Percentiles rank a stretch among this genome's conserved stretches.
Conservation (phyloP, 345 rosid genomes). For the Linum lewisii region DNA sequence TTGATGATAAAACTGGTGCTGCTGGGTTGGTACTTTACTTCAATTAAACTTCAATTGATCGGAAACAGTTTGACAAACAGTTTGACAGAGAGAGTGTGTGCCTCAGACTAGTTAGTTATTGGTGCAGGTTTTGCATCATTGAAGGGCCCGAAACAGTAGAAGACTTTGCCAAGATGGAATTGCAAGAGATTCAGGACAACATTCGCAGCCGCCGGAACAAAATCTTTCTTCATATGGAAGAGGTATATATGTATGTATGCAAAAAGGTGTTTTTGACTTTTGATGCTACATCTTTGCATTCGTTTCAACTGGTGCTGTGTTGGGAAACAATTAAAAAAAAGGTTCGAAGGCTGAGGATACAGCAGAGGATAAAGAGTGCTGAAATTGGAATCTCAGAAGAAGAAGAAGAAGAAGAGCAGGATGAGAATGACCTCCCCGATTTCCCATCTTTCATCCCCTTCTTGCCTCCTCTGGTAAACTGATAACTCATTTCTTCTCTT, state of each 20-base stretch:
- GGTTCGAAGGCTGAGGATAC: slow-evolving; percentile 93
- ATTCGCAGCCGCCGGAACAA: slow-evolving; percentile 87
- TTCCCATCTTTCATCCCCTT: slow-evolving; percentile 97
- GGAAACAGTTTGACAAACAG: no score
- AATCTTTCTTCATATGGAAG: slow-evolving; percentile 96
- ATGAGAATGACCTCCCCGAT: slow-evolving; percentile 75
- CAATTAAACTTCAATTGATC: neutral
- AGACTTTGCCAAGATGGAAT: slow-evolving; percentile 84
- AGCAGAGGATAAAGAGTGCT: slow-evolving; percentile 64
- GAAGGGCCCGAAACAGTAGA: slow-evolving; percentile 97
- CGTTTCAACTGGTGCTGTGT: neutral
- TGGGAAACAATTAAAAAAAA: slow-evolving; percentile 1
- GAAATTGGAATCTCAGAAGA: slow-evolving; percentile 59
- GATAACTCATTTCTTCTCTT: neutral
- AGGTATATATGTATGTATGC: no score
- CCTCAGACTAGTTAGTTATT: neutral
- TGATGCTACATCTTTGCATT: no score
- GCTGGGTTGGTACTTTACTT: slow-evolving; percentile 30
- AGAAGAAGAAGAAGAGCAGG: slow-evolving; percentile 36
- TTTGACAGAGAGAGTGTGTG: neutral
- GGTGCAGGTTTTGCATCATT: slow-evolving; percentile 82
- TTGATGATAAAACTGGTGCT: slow-evolving; percentile 46
- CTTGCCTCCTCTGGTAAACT: slow-evolving; percentile 82
- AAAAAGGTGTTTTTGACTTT: no score
- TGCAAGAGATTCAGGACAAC: slow-evolving; percentile 87